Conservation (phyloP, 208 protist genomes). For the Balamuthia mandrillaris region DNA sequence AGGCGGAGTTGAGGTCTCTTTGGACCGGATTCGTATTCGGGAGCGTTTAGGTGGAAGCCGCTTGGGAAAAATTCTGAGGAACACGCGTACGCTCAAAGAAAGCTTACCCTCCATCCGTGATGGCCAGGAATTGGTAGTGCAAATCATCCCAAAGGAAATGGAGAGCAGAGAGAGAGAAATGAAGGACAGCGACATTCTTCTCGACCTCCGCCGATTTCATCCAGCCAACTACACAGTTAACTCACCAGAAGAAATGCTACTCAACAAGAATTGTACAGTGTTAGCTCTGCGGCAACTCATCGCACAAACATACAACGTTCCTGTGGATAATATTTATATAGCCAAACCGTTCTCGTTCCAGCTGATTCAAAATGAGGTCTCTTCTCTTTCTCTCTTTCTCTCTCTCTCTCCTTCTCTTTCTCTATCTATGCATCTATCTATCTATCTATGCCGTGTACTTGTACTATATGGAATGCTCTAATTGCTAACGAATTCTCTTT, state of each 20-base stretch:
- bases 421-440: no score
- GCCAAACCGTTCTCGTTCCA: conserved; percentile 30
- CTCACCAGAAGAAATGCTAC: background rate
- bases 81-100: background rate
- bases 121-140: background rate
- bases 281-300: background rate
- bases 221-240: no score
- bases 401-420: no score
- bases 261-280: background rate
- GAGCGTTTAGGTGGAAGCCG: no score
- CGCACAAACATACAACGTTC: background rate
- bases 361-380: background rate
- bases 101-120: background rate
- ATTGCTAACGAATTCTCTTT: no score
- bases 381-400: conserved; percentile 1
- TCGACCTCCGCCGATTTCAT: no score
- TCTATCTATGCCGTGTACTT: no score
- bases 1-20: no score
- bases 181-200: no score
- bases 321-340: background rate
- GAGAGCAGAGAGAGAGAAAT: background rate
- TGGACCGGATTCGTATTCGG: no score
- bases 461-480: no score
- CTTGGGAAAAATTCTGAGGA: background rate
- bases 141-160: conserved; percentile 4